Conservation (phyloP, 441 rosid genomes). For the Manihot esculenta region DNA sequence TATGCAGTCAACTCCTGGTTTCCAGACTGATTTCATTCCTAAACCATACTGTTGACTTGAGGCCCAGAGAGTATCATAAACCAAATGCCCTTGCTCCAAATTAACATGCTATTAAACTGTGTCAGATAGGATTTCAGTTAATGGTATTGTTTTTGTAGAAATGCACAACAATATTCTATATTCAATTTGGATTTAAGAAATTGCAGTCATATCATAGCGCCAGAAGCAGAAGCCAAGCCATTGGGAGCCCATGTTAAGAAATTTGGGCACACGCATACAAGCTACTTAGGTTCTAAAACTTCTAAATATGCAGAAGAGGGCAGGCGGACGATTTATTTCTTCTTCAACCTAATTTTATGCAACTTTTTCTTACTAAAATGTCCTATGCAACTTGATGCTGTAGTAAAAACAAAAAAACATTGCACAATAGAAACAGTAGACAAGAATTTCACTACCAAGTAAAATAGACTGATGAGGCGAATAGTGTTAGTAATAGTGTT, state of each 20-base stretch:
- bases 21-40: background rate
- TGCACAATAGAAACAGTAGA: constrained; percentile 5
- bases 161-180: background rate
- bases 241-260: background rate
- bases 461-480: too few species aligned
- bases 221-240: background rate
- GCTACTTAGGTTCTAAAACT: background rate
- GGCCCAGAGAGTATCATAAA: background rate
- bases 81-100: background rate
- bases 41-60: background rate
- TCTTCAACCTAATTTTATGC: background rate
- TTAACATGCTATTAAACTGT: constrained; percentile 5
- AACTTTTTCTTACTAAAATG: background rate
- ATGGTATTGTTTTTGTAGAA: background rate
- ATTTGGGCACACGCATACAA: background rate
- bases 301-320: background rate
- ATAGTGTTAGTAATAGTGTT: too few species aligned
- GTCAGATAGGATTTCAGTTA: background rate
- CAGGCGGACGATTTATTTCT: background rate
- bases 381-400: background rate
- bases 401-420: background rate
- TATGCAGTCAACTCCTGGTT: background rate
- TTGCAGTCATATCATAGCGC: background rate
- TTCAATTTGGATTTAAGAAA: background rate
- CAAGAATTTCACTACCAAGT: too few species aligned